phyloP scores from a whole-genome alignment of 208 protist species.

The Vickermania spadyakhi region DNA sequence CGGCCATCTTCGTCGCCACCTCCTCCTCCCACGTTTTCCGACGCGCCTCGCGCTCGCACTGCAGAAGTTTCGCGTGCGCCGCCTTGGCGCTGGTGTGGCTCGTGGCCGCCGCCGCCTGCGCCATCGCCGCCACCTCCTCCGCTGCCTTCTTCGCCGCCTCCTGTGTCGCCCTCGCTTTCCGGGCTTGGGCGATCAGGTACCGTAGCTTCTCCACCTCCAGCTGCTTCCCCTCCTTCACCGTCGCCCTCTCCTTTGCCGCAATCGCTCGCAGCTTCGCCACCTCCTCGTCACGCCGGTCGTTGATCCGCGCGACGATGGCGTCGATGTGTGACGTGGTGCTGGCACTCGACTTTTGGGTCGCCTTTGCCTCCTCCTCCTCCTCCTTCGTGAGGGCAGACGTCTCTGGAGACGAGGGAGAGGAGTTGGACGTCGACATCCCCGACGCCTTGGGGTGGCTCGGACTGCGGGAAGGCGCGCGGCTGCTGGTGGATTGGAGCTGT shows the following conservation, averaged over 20 bases:
- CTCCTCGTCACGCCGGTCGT: not conserved
- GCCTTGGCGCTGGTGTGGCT: not conserved
- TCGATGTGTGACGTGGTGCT: no score
- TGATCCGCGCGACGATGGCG: not conserved
- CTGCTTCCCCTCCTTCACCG: constrained; percentile 4
- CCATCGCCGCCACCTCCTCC: not conserved
- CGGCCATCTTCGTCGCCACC: not conserved
- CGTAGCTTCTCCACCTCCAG: not conserved
- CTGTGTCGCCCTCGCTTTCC: not conserved
- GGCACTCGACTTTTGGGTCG: not conserved
- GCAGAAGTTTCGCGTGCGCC: not conserved
- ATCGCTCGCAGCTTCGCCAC: not conserved
- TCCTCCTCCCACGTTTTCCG: not conserved
- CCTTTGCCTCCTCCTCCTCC: not conserved
- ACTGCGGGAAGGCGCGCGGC: not conserved
- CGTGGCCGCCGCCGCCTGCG: not conserved
- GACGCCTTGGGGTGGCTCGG: not conserved
- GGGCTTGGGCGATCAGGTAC: not conserved
- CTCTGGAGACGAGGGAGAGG: not conserved
- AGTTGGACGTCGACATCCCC: not conserved
- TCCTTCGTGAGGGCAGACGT: not conserved
- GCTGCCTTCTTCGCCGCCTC: not conserved
- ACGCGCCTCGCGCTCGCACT: not conserved
- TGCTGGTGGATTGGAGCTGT: not conserved
- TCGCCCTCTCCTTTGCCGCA: constrained; percentile 4